A percentile compares a stretch with the other conserved stretches of the same genome.
phyloP scores from a whole-genome alignment of 2,329 filamentous ascomycete species.

The Diaporthe velutina region DNA sequence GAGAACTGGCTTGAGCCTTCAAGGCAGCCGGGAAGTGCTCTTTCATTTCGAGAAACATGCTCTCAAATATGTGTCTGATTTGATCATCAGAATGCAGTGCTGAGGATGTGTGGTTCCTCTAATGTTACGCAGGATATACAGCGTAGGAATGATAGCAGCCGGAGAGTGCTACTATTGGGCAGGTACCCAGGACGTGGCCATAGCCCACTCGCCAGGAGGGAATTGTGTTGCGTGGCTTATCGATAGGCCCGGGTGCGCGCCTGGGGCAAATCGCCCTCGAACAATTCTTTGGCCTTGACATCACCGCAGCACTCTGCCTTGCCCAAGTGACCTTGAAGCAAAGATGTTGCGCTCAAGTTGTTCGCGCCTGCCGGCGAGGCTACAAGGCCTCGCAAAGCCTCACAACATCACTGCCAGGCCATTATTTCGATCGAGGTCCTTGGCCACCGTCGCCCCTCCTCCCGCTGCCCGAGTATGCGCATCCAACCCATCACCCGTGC shows the following conservation, averaged over 20 bases:
- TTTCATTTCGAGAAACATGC: too few relatives aligned
- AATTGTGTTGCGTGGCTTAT: conserved; percentile 11
- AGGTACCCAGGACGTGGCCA: neutral
- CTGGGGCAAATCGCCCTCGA: neutral
- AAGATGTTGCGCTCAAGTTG: conserved; percentile 40
- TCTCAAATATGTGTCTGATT: neutral
- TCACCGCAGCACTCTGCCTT: conserved; percentile 17
- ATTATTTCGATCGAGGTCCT: conserved; percentile 35
- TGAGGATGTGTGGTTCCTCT: neutral
- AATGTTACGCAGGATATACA: neutral
- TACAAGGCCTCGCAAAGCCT: conserved; percentile 31
- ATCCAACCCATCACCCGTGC: neutral
- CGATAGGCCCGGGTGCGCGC: conserved; percentile 34
- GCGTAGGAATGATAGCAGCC: neutral
- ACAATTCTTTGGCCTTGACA: conserved; percentile 33
- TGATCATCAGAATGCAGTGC: neutral
- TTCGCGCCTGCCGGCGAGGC: conserved; percentile 35
- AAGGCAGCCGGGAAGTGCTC: too few relatives aligned
- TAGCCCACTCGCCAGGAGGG: neutral
- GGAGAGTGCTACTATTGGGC: neutral
- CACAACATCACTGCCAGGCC: conserved; percentile 34
- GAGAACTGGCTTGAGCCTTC: too few relatives aligned
- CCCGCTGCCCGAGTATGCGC: conserved; percentile 35
- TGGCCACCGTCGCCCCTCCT: conserved; percentile 36
- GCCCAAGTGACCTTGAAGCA: conserved; percentile 5